Evolutionary conservation across 2,329 filamentous ascomycete species (phyloP).

Genomic region (Aspergillus bombycis): DNA sequence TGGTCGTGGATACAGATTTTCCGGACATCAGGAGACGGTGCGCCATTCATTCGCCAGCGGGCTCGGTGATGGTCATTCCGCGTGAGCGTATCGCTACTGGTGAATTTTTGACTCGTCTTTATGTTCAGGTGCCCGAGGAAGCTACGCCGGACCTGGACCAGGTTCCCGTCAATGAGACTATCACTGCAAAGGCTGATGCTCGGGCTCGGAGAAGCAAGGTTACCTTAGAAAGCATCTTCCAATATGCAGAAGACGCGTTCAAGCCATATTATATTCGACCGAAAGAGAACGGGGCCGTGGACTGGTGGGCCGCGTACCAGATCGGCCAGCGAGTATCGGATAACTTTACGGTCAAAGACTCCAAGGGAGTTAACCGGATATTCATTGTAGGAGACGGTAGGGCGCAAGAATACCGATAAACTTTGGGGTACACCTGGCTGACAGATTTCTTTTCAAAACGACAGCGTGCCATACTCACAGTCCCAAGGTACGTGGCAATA

Average conservation of each 20-base stretch:
- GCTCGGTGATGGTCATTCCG: conserved; percentile 80
- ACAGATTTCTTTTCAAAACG: background rate
- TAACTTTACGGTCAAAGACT: conserved; percentile 58
- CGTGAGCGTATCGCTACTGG: conserved; percentile 63
- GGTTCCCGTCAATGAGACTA: conserved; percentile 29
- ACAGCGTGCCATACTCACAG: conserved; percentile 76
- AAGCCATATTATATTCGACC: conserved; percentile 69
- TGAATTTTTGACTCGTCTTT: conserved; percentile 71
- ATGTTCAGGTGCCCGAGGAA: conserved; percentile 49
- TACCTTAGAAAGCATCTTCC: conserved; percentile 65
- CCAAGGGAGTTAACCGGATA: conserved; percentile 69
- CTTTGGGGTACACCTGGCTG: background rate
- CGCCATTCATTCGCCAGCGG: conserved; percentile 73
- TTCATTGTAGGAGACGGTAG: conserved; percentile 71
- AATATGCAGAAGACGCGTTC: conserved; percentile 66
- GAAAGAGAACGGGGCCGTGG: conserved; percentile 57
- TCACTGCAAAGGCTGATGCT: conserved; percentile 56
- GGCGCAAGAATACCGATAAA: conserved; percentile 2
- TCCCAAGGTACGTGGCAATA: conserved; percentile 55
- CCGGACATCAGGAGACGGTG: conserved; percentile 81
- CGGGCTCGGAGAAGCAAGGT: conserved; percentile 66
- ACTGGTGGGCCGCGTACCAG: conserved; percentile 78
- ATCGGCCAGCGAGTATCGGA: conserved; percentile 68
- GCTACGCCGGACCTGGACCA: conserved; percentile 29
- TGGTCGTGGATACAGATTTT: conserved; percentile 72